These are phyloP conservation scores for Oligophagozyma castellii DNA, from an alignment of 1,139 yeast genomes.

Conservation along the genomic window DNA sequence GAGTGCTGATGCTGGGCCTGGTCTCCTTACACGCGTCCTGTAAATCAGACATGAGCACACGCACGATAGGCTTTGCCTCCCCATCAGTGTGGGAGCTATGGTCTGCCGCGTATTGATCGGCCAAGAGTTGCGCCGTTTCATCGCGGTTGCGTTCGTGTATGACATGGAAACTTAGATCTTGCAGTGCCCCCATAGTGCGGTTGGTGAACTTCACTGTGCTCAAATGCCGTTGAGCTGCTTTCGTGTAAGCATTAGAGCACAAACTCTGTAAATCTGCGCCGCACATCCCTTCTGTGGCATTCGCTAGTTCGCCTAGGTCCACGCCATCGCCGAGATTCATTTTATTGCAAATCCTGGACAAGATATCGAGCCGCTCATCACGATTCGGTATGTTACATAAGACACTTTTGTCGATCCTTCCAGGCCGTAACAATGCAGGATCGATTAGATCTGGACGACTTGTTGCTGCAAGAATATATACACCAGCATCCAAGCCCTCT, in stretches of 20 bases:
- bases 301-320: constrained; percentile 42
- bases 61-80: too few species aligned
- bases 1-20: constrained; percentile 70
- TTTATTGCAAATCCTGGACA: constrained; percentile 29
- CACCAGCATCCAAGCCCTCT: constrained; percentile 94
- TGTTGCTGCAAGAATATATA: constrained; percentile 92
- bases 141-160: neutral
- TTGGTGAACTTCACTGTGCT: too few species aligned
- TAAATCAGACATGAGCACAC: constrained; percentile 43
- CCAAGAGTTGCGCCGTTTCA: too few species aligned
- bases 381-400: constrained; percentile 75
- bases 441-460: constrained; percentile 92
- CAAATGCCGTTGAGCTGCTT: constrained; percentile 72
- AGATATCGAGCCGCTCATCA: constrained; percentile 62
- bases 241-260: constrained; percentile 81
- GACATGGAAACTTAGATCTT: neutral
- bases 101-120: too few species aligned
- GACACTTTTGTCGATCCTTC: constrained; percentile 84
- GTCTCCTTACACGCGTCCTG: constrained; percentile 58
- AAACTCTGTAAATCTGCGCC: constrained; percentile 95
- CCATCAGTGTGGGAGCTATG: too few species aligned
- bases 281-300: constrained; percentile 59
- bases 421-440: constrained; percentile 88
- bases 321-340: constrained; percentile 41
- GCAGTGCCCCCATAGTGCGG: too few species aligned